These are phyloP conservation scores for Euryodendron excelsum DNA, from an alignment of 148 eudicot genomes.

Conservation along the genomic window DNA sequence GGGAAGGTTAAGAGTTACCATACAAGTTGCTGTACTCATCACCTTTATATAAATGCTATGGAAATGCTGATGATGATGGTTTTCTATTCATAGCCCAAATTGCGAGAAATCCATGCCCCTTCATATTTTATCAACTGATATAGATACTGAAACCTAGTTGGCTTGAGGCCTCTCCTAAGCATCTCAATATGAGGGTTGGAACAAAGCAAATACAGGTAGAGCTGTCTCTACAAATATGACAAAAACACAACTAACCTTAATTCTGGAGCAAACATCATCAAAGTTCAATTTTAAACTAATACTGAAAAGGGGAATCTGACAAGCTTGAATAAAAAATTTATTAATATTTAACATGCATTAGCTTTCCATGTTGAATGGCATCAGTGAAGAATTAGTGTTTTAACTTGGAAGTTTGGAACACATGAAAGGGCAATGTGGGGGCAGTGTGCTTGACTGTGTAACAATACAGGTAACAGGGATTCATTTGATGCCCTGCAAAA, in stretches of 20 bases:
- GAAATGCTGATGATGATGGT: neutral
- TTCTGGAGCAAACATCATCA: neutral
- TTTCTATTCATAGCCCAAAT: neutral
- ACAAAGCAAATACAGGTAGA: neutral
- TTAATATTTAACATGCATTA: neutral
- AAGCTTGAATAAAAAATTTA: neutral
- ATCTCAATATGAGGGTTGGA: neutral
- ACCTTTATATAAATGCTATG: neutral
- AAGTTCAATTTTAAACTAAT: neutral
- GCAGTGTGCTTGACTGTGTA: neutral
- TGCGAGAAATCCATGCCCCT: neutral
- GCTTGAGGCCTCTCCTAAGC: neutral
- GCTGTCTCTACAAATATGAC: neutral
- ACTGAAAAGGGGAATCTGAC: neutral
- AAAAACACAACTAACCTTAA: neutral
- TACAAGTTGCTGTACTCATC: neutral
- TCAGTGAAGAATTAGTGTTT: neutral
- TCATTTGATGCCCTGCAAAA: neutral
- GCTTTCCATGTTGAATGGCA: neutral
- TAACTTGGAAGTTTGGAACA: neutral
- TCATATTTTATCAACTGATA: neutral
- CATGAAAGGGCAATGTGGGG: neutral
- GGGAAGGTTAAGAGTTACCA: neutral
- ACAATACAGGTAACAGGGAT: neutral
- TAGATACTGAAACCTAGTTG: neutral